Base-by-base conservation (phyloP, 2,329 filamentous ascomycete species). In the Monilinia aucupariae region DNA sequence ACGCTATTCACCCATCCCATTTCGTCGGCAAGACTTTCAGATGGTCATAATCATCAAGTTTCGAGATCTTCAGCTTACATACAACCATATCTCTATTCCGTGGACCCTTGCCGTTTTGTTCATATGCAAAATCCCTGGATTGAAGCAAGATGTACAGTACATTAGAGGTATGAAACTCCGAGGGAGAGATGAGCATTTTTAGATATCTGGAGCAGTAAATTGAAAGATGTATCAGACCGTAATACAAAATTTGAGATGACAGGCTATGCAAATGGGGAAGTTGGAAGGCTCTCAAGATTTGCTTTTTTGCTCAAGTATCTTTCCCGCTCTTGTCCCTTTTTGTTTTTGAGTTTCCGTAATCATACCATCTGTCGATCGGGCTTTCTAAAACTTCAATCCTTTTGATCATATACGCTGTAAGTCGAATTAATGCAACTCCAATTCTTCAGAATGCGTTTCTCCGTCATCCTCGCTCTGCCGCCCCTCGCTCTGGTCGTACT, bases 391-490 rank as follows among this genome's bases (percentile, higher is more conserved):
- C 17, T 25, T 5, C 37, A 60, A 10, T 22, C 9, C 3, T 37
- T 50, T 37, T 5, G 25, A 20, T 27, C 22, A n/a, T n/a, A n/a
- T n/a, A n/a, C n/a, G n/a, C n/a, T 9, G 13, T n/a, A 53, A 30
- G 4, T 22, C n/a, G 12, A 45, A 12, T n/a, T 3, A 27, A 12
- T 13, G 15, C 9, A 39, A 13, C 20, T 15, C 8, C 4, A 10
- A 43, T n/a, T n/a, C 22, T 25, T 20, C 20, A 51, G 22, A 22
- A 61, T 61, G 59, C 59, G 37, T 43, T 22, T 53, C n/a, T 53
- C 59, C n/a, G 4, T 61, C 47, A n/a, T 45, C 3, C 17, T 61
- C 37, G 37, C 37, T 17, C 20, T 61, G 13, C 39, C 53, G 0
- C 59, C 59, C 22, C 15, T 61, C 4, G n/a, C 48, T 32, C 37